phyloP scores from a whole-genome alignment of 495 filamentous ascomycete species.

The Penicillium longicatenatum region DNA sequence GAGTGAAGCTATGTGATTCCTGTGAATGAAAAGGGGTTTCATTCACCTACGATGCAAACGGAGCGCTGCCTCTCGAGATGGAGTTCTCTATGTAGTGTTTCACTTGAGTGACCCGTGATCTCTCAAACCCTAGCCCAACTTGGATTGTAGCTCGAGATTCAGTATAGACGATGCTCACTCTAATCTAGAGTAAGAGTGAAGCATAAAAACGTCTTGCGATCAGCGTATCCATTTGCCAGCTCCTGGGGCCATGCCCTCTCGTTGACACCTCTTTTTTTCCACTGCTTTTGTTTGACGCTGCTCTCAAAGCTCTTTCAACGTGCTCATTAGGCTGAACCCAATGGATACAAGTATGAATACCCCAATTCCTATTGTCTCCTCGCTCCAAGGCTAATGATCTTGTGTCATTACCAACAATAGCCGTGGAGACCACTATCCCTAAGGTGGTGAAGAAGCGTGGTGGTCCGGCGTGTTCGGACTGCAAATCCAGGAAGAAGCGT shows the following conservation, averaged over 20 bases:
- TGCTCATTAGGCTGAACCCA: not conserved
- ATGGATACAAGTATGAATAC: conserved; percentile 1
- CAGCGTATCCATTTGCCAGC: too few species aligned
- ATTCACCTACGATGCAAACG: too few species aligned
- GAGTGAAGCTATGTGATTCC: not conserved
- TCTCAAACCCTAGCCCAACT: not conserved
- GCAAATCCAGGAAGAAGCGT: conserved; percentile 24
- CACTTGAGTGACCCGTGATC: not conserved
- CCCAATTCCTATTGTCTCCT: not conserved
- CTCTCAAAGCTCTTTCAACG: not conserved
- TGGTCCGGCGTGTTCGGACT: conserved; percentile 16
- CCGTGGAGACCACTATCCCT: not conserved
- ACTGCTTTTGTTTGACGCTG: not conserved
- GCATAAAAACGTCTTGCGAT: too few species aligned
- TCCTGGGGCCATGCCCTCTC: too few species aligned
- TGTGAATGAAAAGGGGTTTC: too few species aligned
- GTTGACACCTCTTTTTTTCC: not conserved
- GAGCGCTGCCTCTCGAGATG: too few species aligned
- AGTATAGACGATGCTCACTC: not conserved
- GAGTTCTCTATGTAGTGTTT: not conserved
- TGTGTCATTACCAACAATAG: not conserved
- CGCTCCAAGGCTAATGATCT: not conserved
- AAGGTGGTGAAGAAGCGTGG: not conserved
- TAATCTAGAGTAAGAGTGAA: not conserved
- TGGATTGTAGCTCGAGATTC: not conserved